Conservation (phyloP, 1,139 yeast species). For the Pichia sp. region DNA sequence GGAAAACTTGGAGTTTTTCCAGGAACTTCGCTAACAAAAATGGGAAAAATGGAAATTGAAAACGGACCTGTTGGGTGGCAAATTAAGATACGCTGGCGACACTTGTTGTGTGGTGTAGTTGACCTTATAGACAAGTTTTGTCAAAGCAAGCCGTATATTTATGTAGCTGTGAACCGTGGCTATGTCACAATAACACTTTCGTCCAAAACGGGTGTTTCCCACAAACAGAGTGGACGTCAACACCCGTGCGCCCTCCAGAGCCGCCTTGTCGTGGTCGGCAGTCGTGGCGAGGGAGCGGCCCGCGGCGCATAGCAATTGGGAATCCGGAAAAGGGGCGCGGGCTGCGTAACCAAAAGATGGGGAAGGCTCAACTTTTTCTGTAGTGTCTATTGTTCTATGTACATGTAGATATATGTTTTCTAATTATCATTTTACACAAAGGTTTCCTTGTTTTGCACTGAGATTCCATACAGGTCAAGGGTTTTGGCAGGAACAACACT, state of each 20-base stretch:
- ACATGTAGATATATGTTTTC: background rate
- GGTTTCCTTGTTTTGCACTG: constrained; percentile 1
- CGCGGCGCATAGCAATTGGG: background rate
- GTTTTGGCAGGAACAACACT: constrained; percentile 47
- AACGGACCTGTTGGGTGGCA: background rate
- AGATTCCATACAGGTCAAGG: constrained; percentile 45
- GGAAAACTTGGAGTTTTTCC: background rate
- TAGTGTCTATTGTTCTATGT: background rate
- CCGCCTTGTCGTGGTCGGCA: background rate
- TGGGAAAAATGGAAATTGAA: background rate
- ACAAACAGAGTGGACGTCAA: background rate
- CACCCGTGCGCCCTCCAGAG: background rate
- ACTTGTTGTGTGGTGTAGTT: background rate
- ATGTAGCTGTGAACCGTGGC: background rate
- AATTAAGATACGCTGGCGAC: background rate
- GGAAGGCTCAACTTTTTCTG: background rate
- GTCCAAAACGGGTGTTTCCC: background rate
- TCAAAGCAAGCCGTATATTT: background rate
- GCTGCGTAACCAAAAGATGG: constrained; percentile 4
- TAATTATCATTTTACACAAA: background rate
- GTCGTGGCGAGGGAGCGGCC: background rate
- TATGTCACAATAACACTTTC: background rate
- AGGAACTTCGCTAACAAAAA: background rate
- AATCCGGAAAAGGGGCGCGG: background rate
- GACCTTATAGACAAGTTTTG: background rate